Evolutionary conservation across 202 grass and related monocot genomes (phyloP).

Genomic region (Eragrostis tef): DNA sequence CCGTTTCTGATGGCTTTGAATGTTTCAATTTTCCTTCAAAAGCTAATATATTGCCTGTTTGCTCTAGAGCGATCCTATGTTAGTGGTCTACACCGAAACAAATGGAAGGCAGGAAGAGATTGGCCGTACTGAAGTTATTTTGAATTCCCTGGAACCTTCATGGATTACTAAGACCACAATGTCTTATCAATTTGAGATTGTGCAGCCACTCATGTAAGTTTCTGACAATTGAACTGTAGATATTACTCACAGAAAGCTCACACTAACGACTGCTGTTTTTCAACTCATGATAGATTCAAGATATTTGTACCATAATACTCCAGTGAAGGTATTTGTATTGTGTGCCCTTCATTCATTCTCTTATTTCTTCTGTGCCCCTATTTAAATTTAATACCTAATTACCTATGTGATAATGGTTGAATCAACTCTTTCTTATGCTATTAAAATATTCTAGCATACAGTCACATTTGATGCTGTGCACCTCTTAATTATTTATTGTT

Average conservation of each 20-base stretch:
- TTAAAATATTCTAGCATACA: background rate
- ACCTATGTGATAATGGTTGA: background rate
- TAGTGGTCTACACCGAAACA: conserved; percentile 67
- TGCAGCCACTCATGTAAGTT: conserved; percentile 86
- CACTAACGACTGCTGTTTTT: conserved; percentile 44
- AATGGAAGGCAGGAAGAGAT: conserved; percentile 86
- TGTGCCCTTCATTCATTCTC: conserved; percentile 18
- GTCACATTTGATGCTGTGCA: background rate
- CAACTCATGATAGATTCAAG: conserved; percentile 57
- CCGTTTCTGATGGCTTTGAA: conserved; percentile 21
- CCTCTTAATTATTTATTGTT: no score
- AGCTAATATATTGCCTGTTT: conserved; percentile 39
- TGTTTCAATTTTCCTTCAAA: background rate
- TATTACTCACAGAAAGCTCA: conserved; percentile 24
- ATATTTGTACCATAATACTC: conserved; percentile 76
- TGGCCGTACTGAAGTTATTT: conserved; percentile 88
- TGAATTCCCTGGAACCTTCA: conserved; percentile 74
- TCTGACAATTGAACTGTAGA: conserved; percentile 16
- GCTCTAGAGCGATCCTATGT: conserved; percentile 92
- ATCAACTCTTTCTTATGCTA: background rate
- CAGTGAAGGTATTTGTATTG: conserved; percentile 73
- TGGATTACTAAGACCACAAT: conserved; percentile 92
- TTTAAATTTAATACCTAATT: conserved; percentile 10
- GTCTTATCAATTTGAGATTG: conserved; percentile 93
- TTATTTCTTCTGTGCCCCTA: background rate